Base-by-base conservation (phyloP, 176 grass and related monocot genomes). In the Hyparrhenia diplandra region DNA sequence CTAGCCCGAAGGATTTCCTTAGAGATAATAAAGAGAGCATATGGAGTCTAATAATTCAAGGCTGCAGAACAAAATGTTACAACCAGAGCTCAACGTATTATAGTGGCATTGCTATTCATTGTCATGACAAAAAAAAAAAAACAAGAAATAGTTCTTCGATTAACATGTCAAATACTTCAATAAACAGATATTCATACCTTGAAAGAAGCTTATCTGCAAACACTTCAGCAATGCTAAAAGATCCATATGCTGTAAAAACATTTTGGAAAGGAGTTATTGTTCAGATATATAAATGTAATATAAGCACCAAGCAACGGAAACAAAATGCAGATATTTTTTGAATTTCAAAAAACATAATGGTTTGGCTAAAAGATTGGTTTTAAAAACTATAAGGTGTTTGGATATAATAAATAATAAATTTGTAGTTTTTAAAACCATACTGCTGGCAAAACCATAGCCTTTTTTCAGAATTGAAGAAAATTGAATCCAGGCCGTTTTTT, bases 121-220 rank as follows among this genome's bases (percentile, higher is more conserved):
- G 25, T 36, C 11, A 43, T 77, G 17, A 58, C 6, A 57, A 59
- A 64, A 55, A 60, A 57, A 4, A 45, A 58, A 63, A 45, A 64
- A 57, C 5, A 72, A 87, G 54, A 87, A 76, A 65, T 18, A 34
- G 29, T 21, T 59, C 17, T 88, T 79, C 18, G 31, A 42, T 69
- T 60, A 60, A 77, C 1, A 74, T 74, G 28, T 59, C 45, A 43
- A 86, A 74, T 45, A 84, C 5, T 24, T 58, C 31, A 60, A 74
- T 67, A 67, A 57, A 47, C 6, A 58, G 51, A 80, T 45, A 24
- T 36, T 27, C 49, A 75, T 89, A 94, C 92, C 95, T 92, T 64
- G 85, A 87, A 81, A 97, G 86, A 89, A 97, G 54, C 82, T 91
- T 90, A 84, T 97, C 92, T 57, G 90, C 85, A 37, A 97, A 89